A percentile compares a stretch with the other conserved stretches of the same genome.
Conservation (phyloP, 768 basidiomycete genomes). For the Mycena pura region DNA sequence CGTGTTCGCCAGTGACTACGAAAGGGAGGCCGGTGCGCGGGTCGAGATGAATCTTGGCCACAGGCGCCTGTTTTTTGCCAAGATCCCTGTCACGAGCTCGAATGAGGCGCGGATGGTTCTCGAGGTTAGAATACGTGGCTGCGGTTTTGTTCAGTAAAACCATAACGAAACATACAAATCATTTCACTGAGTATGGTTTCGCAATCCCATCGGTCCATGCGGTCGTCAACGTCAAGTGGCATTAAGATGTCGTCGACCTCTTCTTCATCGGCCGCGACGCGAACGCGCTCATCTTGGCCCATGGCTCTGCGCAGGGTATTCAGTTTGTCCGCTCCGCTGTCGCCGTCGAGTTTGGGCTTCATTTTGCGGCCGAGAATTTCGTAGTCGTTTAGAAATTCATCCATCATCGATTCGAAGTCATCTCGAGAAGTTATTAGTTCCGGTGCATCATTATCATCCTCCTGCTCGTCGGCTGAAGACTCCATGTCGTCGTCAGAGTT, state of each 20-base stretch:
- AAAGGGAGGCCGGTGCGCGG: constrained; percentile 79
- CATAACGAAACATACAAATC: constrained; percentile 30
- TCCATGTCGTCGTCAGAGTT: constrained; percentile 61
- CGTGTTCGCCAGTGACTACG: constrained; percentile 36
- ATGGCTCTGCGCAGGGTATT: constrained; percentile 79
- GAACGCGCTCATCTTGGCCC: constrained; percentile 69
- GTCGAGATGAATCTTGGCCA: constrained; percentile 74
- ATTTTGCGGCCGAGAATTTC: constrained; percentile 90
- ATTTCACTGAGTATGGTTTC: constrained; percentile 94
- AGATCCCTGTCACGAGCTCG: constrained; percentile 56
- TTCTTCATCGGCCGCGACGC: constrained; percentile 52
- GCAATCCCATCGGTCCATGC: constrained; percentile 91
- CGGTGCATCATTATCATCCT: constrained; percentile 67
- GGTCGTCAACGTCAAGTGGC: constrained; percentile 56
- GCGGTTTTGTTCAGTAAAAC: constrained; percentile 20
- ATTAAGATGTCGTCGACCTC: constrained; percentile 50
- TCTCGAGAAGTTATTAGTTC: constrained; percentile 81
- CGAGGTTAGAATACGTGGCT: constrained; percentile 97
- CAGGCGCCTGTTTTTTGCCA: constrained; percentile 40
- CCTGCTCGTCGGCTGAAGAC: constrained; percentile 54
- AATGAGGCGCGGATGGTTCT: constrained; percentile 94
- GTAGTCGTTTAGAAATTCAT: constrained; percentile 92
- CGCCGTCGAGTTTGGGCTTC: constrained; percentile 75
- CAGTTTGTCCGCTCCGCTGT: constrained; percentile 78
- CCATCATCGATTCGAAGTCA: constrained; percentile 90